A percentile compares a stretch with the other conserved stretches of the same genome.
Evolutionary conservation across 2,329 filamentous ascomycete genomes (phyloP).

Genomic region (Pseudopyricularia javanii): DNA sequence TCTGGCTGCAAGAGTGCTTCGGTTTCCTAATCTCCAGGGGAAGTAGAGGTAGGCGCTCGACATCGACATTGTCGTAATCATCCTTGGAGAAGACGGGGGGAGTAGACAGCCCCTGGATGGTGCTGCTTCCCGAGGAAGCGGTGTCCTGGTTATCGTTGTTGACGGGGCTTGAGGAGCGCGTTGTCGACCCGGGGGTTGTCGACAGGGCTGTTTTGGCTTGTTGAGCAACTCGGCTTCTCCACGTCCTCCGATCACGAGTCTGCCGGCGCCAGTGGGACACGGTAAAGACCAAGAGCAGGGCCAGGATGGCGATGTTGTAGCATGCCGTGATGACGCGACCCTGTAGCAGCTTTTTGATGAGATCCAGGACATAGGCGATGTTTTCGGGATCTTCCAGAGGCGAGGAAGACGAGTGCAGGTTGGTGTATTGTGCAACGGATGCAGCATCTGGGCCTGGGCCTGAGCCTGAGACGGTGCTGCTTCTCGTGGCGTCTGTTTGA

Average conservation of each 20-base stretch:
- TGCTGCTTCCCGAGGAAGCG: slow-evolving; percentile 22
- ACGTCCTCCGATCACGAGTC: slow-evolving; percentile 10
- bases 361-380: slow-evolving; percentile 1
- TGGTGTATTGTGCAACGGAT: neutral
- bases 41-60: slow-evolving; percentile 23
- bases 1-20: neutral
- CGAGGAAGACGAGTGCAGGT: neutral
- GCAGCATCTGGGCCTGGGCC: no score
- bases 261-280: slow-evolving; percentile 14
- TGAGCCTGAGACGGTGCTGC: no score
- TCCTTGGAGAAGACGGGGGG: slow-evolving; percentile 12
- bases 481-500: neutral
- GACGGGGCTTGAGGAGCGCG: neutral
- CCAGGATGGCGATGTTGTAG: slow-evolving; percentile 21
- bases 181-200: neutral
- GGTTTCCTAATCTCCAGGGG: neutral
- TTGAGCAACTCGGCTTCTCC: slow-evolving; percentile 10
- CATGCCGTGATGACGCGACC: slow-evolving; percentile 18
- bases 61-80: slow-evolving; percentile 11
- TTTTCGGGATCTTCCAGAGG: neutral
- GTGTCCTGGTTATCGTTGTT: slow-evolving; percentile 4
- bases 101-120: slow-evolving; percentile 13
- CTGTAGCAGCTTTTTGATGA: slow-evolving; percentile 1
- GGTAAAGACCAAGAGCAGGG: slow-evolving; percentile 15
- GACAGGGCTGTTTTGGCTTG: neutral